Evolutionary conservation across 2,329 filamentous ascomycete species (phyloP).

Genomic region (Xylariales sp.): DNA sequence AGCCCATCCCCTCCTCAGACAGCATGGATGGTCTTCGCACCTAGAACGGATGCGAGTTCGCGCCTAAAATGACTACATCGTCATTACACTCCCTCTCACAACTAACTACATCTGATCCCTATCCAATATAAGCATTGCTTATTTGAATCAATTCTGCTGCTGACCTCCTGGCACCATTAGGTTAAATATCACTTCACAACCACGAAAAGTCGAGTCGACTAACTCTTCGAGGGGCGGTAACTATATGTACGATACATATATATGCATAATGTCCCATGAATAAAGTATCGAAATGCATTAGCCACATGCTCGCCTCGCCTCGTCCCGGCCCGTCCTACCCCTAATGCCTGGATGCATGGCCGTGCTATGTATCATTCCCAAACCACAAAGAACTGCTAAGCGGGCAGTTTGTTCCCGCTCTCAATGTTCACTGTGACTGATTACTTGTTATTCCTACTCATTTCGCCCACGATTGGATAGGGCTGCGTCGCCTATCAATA

Average conservation of each 20-base stretch:
- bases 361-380: not conserved
- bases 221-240: not conserved
- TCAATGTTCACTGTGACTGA: not conserved
- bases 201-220: not conserved
- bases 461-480: not conserved
- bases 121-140: not conserved
- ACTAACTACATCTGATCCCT: not conserved
- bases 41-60: not conserved
- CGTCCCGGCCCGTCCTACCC: not conserved
- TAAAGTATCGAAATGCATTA: not conserved
- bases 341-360: too few relatives aligned
- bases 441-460: too few relatives aligned
- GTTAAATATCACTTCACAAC: not conserved
- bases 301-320: not conserved
- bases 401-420: not conserved
- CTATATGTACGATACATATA: not conserved
- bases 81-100: not conserved
- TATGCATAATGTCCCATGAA: not conserved
- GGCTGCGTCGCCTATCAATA: not conserved
- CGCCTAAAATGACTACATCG: constrained; percentile 4
- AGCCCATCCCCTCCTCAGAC: too few relatives aligned
- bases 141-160: not conserved
- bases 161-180: not conserved
- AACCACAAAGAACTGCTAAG: not conserved
- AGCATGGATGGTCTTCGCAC: not conserved